Percentiles rank a stretch among this genome's conserved stretches.
These are phyloP conservation scores for Kitagawia praeruptora DNA, from an alignment of 129 eudicot genomes.

Conservation along the genomic window DNA sequence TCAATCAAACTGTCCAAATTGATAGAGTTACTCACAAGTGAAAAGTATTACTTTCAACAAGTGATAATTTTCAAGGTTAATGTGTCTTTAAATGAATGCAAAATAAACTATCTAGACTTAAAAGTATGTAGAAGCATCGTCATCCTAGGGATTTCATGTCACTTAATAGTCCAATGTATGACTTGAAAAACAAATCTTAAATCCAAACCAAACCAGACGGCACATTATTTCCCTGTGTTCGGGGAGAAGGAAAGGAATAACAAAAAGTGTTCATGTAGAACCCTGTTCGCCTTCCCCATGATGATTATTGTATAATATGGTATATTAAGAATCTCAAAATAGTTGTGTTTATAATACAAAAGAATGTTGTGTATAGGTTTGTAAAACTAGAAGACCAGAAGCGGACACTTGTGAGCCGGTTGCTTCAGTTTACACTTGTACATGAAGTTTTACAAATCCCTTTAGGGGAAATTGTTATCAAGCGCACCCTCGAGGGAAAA, in stretches of 20 bases:
- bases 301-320: neutral
- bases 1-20: neutral
- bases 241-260: neutral
- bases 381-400: conserved; percentile 68
- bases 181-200: too few relatives aligned
- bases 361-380: conserved; percentile 32
- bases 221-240: too few relatives aligned
- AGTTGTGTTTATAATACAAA: neutral
- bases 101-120: too few relatives aligned
- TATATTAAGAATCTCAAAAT: neutral
- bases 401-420: conserved; percentile 80
- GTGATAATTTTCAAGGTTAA: too few relatives aligned
- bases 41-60: neutral
- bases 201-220: too few relatives aligned
- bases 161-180: neutral
- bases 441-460: conserved; percentile 59
- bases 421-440: conserved; percentile 79
- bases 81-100: too few relatives aligned
- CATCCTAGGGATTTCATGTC: neutral
- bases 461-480: conserved; percentile 40
- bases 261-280: neutral
- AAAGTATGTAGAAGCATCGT: too few relatives aligned
- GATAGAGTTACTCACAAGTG: neutral
- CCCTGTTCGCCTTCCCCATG: neutral
- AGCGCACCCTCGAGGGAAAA: conserved; percentile 61